Conservation (phyloP, 306 rosid species). For the Hippophae rhamnoides region DNA sequence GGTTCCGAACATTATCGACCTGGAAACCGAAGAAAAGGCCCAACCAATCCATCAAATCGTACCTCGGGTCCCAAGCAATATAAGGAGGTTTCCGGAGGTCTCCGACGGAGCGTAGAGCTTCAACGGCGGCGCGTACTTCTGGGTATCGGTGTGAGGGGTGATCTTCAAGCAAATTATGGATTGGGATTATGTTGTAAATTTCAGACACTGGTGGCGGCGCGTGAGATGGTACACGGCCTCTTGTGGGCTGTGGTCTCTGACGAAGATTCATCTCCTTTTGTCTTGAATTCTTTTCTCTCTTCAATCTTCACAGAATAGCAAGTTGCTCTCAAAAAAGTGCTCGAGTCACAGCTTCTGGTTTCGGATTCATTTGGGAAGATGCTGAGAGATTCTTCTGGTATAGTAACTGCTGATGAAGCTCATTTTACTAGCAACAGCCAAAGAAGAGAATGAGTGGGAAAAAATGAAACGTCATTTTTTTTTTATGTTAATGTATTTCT, state of each 20-base stretch:
- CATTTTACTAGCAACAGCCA: no score
- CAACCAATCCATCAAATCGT: constrained; percentile 83
- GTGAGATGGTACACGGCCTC: constrained; percentile 5
- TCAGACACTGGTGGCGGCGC: constrained; percentile 23
- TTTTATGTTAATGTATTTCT: no score
- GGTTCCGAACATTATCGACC: constrained; percentile 71
- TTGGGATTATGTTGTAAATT: constrained; percentile 72
- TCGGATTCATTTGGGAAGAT: no score
- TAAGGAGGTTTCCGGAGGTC: constrained; percentile 65
- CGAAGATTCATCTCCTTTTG: neutral
- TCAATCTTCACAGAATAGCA: no score
- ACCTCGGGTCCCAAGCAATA: constrained; percentile 34
- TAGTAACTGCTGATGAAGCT: no score
- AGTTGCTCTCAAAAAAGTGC: no score
- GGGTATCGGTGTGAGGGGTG: constrained; percentile 79
- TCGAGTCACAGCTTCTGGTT: no score
- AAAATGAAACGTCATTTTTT: no score
- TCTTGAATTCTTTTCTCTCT: neutral
- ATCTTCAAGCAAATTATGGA: constrained; percentile 58
- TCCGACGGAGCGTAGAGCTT: constrained; percentile 63
- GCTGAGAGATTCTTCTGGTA: no score
- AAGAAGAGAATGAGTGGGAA: no score
- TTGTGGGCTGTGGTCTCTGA: neutral
- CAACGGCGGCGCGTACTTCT: constrained; percentile 79
- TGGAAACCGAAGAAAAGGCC: constrained; percentile 71